Base-by-base conservation (phyloP, 768 basidiomycete species). In the Roridomyces roridus region DNA sequence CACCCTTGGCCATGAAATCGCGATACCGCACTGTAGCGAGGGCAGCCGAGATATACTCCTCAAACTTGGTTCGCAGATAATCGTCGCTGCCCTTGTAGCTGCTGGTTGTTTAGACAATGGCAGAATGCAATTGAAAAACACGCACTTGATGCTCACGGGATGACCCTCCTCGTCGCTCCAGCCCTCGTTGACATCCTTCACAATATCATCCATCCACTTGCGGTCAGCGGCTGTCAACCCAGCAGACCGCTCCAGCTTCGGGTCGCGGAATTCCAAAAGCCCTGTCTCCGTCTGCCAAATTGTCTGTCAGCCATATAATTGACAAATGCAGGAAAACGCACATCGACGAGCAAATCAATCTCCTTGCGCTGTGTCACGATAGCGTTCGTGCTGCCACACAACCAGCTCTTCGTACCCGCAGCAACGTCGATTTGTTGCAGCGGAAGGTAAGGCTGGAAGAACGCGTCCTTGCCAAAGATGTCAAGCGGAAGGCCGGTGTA, bases 391-490 rank as follows among this genome's bases (percentile, higher is more conserved):
- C 92, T 93, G n/a, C 92, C 92, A 65, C 92, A 94, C 20, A 99
- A 80, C 89, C 92, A 99, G 62, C 89, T 88, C 34, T 81, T 77
- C 7, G 91, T 89, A 26, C 88, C 85, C 65, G 83, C 87, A 26
- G 97, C 73, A 73, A 94, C 85, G 59, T 98, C 96, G 6, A 97
- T 77, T 73, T 99, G 96, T 71, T 99, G 97, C 2, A 99, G 72
- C 0, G 97, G 96, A 12, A 98, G 77, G 70, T 98, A 99, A 2
- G 97, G 97, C 70, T 99, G 97, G 76, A 99, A 99, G 76, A 98
- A 96, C 5, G 94, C 84, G 63, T 94, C 92, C 88, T 90, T 89
- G 52, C 95, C 95, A 50, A 96, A 97, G n/a, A 96, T 72, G 68
- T 96, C 91, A 17, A 98, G 77, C 8, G 95, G 97, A n/a, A 99